Percentiles rank a stretch among this genome's conserved stretches.
Evolutionary conservation across 2,329 filamentous ascomycete species (phyloP).

Genomic region (Aaosphaeria arxii): DNA sequence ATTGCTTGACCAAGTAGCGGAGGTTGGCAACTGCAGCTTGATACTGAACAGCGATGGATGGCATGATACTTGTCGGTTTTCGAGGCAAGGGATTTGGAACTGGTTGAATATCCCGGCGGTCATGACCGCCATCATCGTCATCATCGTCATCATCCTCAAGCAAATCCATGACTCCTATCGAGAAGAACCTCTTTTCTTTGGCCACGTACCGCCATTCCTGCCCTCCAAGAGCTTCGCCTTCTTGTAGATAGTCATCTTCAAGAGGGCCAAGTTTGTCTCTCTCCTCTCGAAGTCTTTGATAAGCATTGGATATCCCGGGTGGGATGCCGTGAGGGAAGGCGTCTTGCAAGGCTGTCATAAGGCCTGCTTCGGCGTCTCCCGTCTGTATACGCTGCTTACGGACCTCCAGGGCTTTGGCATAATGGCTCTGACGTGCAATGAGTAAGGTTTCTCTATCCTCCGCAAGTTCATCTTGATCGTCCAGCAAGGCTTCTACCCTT

Average conservation of each 20-base stretch:
- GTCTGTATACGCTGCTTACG: constrained; percentile 6
- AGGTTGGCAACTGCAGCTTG: neutral
- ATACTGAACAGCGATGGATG: neutral
- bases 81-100: neutral
- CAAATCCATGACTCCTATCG: constrained; percentile 8
- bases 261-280: constrained; percentile 12
- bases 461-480: neutral
- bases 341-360: constrained; percentile 10
- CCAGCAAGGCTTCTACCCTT: neutral
- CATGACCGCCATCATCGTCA: neutral
- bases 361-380: constrained; percentile 7
- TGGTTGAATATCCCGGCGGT: too few relatives aligned
- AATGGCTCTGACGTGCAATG: constrained; percentile 8
- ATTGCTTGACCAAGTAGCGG: neutral
- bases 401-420: constrained; percentile 3
- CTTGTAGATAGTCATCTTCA: constrained; percentile 15
- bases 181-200: constrained; percentile 17
- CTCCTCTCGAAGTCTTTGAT: constrained; percentile 5
- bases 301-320: constrained; percentile 4
- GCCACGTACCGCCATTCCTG: constrained; percentile 17
- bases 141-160: neutral
- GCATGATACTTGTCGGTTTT: neutral
- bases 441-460: constrained; percentile 5
- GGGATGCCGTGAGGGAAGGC: constrained; percentile 9
- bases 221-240: constrained; percentile 10